Conservation (phyloP, 1,284 basidiomycete genomes). For the Cutaneotrichosporon mucoides region DNA sequence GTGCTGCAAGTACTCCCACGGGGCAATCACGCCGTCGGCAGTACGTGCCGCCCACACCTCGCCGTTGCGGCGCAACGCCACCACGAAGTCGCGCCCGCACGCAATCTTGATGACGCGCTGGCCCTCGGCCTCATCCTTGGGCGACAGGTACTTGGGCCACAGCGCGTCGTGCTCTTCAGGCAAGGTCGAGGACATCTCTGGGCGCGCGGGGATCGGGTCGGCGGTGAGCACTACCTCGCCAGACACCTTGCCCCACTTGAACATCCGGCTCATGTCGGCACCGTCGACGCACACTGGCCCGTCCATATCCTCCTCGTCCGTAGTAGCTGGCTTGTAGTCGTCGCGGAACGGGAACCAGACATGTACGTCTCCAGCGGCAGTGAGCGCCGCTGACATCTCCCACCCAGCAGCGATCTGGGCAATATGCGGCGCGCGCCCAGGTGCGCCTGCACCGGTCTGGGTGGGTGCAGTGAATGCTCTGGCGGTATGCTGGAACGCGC, state of each 20-base stretch:
- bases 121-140: constrained; percentile 29
- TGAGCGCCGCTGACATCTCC: constrained; percentile 66
- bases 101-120: constrained; percentile 70
- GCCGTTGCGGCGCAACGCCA: constrained; percentile 61
- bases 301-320: constrained; percentile 8
- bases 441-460: constrained; percentile 20
- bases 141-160: constrained; percentile 48
- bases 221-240: constrained; percentile 24
- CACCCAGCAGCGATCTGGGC: constrained; percentile 72
- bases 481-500: constrained; percentile 42
- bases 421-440: constrained; percentile 29
- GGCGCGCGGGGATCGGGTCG: constrained; percentile 23
- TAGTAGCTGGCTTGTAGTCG: constrained; percentile 35
- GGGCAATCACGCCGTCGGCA: neutral
- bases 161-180: constrained; percentile 37
- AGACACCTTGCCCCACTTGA: constrained; percentile 36
- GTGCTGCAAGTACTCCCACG: constrained; percentile 46
- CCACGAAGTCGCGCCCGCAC: constrained; percentile 60
- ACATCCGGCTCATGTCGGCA: constrained; percentile 36
- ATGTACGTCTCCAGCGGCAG: constrained; percentile 63
- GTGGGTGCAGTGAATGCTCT: constrained; percentile 30
- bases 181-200: constrained; percentile 50
- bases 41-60: constrained; percentile 38
- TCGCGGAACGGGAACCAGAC: constrained; percentile 64
- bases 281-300: constrained; percentile 33